Conservation (phyloP, 2,329 filamentous ascomycete species). For the Alternaria arborescens region DNA sequence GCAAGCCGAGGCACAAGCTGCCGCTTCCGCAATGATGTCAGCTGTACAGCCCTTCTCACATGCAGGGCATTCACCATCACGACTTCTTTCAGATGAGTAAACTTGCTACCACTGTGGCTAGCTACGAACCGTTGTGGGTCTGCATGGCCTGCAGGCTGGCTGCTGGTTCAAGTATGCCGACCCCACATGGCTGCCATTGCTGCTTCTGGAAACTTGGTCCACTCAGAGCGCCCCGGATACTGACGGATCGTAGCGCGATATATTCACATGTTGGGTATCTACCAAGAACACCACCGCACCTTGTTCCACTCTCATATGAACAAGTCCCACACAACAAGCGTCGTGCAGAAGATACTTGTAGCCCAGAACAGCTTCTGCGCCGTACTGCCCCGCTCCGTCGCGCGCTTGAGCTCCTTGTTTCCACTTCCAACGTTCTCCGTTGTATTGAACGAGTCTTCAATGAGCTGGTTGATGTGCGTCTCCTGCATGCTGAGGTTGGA, state of each 20-base stretch:
- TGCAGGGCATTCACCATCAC: slow-evolving; percentile 22
- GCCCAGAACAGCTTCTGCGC: slow-evolving; percentile 60
- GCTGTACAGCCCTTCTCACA: slow-evolving; percentile 31
- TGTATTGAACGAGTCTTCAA: slow-evolving; percentile 82
- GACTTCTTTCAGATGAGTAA: background rate
- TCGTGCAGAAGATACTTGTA: slow-evolving; percentile 57
- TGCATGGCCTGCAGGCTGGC: background rate
- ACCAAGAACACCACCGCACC: slow-evolving; percentile 5
- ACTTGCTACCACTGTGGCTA: background rate
- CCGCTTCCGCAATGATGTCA: slow-evolving; percentile 31
- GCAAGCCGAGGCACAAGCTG: slow-evolving; percentile 39
- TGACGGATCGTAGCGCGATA: slow-evolving; percentile 10
- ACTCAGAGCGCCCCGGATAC: slow-evolving; percentile 15
- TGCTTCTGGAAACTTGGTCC: slow-evolving; percentile 29
- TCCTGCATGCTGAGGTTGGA: slow-evolving; percentile 85
- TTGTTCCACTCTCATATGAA: slow-evolving; percentile 49
- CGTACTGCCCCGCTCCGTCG: slow-evolving; percentile 64
- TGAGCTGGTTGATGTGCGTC: slow-evolving; percentile 87
- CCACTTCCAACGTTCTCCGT: slow-evolving; percentile 87
- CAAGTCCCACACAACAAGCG: slow-evolving; percentile 60
- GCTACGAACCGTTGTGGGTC: slow-evolving; percentile 25
- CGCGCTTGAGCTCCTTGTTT: slow-evolving; percentile 90
- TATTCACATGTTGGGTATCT: slow-evolving; percentile 21
- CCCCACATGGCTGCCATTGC: slow-evolving; percentile 27
- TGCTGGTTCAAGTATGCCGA: slow-evolving; percentile 13